phyloP scores from a whole-genome alignment of 257 asterid genomes.

The Nicotiana obtusifolia region DNA sequence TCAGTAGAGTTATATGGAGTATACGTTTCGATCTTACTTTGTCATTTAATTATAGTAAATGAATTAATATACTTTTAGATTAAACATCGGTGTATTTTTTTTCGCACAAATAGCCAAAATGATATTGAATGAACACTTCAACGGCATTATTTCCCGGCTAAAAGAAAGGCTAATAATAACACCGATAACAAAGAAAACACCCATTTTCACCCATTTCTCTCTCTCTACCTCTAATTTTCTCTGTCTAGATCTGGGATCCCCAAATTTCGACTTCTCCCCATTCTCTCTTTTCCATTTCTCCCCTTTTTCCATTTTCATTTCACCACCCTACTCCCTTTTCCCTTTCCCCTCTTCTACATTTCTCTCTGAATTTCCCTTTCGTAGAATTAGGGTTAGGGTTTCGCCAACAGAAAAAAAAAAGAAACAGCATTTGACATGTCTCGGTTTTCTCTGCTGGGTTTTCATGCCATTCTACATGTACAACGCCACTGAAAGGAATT shows the following conservation, averaged over 20 bases:
- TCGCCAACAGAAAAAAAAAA: background rate
- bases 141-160: conserved; percentile 45
- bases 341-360: conserved; percentile 1
- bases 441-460: background rate
- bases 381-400: conserved; percentile 34
- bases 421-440: background rate
- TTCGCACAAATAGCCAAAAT: no score
- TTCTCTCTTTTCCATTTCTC: background rate
- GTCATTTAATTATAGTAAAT: no score
- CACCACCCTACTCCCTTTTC: background rate
- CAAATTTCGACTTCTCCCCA: background rate
- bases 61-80: no score
- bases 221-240: conserved; percentile 2
- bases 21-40: no score
- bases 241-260: conserved; percentile 16
- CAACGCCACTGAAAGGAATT: background rate
- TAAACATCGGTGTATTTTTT: no score
- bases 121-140: conserved; percentile 23
- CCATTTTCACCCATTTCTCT: background rate
- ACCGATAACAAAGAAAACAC: background rate
- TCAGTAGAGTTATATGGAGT: no score
- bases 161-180: conserved; percentile 1
- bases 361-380: background rate
- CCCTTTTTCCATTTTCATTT: background rate
- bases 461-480: conserved; percentile 10